phyloP scores from a whole-genome alignment of 2,329 filamentous ascomycete species.

The Dryadomyces quercus-mongolicae region DNA sequence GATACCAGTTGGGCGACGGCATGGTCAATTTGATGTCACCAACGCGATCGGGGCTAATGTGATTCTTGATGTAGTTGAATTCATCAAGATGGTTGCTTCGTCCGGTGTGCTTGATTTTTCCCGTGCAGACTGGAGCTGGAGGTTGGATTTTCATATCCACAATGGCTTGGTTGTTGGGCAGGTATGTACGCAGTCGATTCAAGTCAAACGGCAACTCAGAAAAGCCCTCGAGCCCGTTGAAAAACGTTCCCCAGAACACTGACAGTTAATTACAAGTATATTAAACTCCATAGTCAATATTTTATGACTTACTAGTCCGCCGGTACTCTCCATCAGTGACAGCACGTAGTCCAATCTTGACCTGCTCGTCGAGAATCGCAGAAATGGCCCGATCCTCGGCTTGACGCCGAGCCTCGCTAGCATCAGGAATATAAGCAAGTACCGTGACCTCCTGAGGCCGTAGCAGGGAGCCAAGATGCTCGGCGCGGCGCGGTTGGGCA shows the following conservation, averaged over 20 bases:
- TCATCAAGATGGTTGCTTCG: constrained; percentile 27
- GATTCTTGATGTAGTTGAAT: constrained; percentile 28
- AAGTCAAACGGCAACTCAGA: constrained; percentile 20
- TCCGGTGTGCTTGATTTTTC: constrained; percentile 33
- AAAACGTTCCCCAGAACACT: constrained; percentile 21
- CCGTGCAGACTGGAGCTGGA: constrained; percentile 22
- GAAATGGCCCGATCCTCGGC: constrained; percentile 47
- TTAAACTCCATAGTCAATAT: too few species aligned
- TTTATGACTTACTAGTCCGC: constrained; percentile 13
- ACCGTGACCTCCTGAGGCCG: constrained; percentile 39
- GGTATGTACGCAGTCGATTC: constrained; percentile 17
- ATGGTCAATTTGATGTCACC: constrained; percentile 54
- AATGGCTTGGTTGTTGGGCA: constrained; percentile 20
- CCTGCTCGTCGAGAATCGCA: constrained; percentile 46
- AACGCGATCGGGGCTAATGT: constrained; percentile 45
- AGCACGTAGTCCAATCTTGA: constrained; percentile 41
- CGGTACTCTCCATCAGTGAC: constrained; percentile 51
- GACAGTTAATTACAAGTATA: too few species aligned
- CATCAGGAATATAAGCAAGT: constrained; percentile 13
- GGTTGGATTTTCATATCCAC: background rate
- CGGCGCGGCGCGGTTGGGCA: constrained; percentile 35
- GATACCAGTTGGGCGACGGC: constrained; percentile 53
- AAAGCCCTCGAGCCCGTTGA: constrained; percentile 27
- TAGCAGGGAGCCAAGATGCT: constrained; percentile 63
- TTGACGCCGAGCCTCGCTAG: constrained; percentile 31